Base-by-base conservation (phyloP, 1,284 basidiomycete species). In the Lentinula novae-zelandiae region DNA sequence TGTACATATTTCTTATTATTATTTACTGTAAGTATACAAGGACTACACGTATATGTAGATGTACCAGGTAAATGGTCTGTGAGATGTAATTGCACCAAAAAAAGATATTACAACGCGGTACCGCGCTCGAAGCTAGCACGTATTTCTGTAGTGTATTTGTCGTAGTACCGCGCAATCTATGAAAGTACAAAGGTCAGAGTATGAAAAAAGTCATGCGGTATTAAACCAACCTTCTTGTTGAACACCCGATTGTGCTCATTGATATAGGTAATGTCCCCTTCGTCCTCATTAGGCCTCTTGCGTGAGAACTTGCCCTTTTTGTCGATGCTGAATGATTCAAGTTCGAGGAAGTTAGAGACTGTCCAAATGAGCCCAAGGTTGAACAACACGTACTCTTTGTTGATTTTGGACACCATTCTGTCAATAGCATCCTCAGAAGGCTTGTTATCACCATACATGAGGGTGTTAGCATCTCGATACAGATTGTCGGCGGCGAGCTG, bases 241-340 rank as follows among this genome's bases (percentile, higher is more conserved):
- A 98, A 99, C 58, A 96, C 93, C 69, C 93, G 89, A 79, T 99
- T 99, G 73, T 90, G 89, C 73, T 98, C 94, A 81, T 99, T 99
- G 86, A 99, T 99, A 72, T 99, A 99, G 12, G 95, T 98, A 74
- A 99, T 93, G 67, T 98, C 95, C 60, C 92, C 95, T 64, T 96
- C 90, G 57, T 92, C 89, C 69, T 98, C 95, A 76, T 96, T 95
- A 71, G 81, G 79, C 62, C 95, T 84, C 74, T 94, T 93, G 65
- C 95, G 81, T 40, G 90, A 93, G 76, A 93, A 90, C 70, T 93
- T 96, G 70, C 85, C 82, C 71, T 92, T 89, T 78, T 92, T 92
- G 76, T 94, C 92, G 65, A 94, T 84, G 67, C 93, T 95, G 65
- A 40, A 56, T 33, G 57, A 58, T 64, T 48, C 36, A 64, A 58